phyloP scores from a whole-genome alignment of 2,329 filamentous ascomycete species.

The Tolypocladium paradoxum region DNA sequence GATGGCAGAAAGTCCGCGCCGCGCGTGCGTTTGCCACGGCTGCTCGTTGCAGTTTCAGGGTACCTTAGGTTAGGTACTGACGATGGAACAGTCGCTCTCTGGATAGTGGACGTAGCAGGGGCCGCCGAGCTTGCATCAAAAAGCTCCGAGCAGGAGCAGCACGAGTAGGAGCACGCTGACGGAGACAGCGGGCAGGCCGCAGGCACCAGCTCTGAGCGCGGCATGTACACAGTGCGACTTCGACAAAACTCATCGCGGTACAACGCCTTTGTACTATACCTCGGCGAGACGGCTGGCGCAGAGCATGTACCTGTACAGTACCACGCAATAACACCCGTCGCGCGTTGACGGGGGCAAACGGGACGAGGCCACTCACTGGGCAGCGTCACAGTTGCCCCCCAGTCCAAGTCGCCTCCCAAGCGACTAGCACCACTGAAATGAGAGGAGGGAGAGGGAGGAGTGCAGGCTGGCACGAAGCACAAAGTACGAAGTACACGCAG shows the following conservation, averaged over 20 bases:
- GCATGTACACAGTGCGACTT: constrained; percentile 26
- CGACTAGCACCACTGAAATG: background rate
- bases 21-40: background rate
- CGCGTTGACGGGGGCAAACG: background rate
- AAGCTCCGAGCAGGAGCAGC: background rate
- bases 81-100: background rate
- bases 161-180: too few species aligned
- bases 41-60: background rate
- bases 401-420: background rate
- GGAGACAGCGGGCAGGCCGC: background rate
- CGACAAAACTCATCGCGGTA: constrained; percentile 10
- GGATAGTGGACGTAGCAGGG: too few species aligned
- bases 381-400: background rate
- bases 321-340: constrained; percentile 12
- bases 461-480: background rate
- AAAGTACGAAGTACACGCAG: background rate
- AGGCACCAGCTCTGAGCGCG: constrained; percentile 1
- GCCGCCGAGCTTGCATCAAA: too few species aligned
- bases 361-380: background rate
- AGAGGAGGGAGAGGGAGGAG: background rate
- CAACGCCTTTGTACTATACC: constrained; percentile 24
- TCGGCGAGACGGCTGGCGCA: constrained; percentile 19
- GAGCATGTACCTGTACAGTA: constrained; percentile 28
- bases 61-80: too few species aligned
- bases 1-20: background rate